Evolutionary conservation across 352 stramenopile species (phyloP), one percentile per base, ranked within the genome.

Genomic region (Globisporangium middletonii): DNA sequence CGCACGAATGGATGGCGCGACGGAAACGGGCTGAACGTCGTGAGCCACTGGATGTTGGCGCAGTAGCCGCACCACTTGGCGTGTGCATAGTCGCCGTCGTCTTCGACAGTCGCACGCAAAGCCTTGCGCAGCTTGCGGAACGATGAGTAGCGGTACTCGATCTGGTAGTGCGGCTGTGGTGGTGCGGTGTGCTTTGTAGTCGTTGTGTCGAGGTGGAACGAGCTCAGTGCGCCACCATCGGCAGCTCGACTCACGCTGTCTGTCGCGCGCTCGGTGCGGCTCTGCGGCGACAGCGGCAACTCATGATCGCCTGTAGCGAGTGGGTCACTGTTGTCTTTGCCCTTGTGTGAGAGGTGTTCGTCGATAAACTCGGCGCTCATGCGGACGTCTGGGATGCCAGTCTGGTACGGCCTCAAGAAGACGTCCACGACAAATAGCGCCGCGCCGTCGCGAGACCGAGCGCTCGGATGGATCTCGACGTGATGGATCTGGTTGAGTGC

Each of bases 11-110:
- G 69, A 12, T 58, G 74, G 0, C 75, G 75, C 44, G 71, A 72
- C 44, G 80, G 71, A 42, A 90, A 90, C 45, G 67, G 18, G 2
- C 57, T 63, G 4, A 68, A 75, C 13, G 59, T 54, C 1, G 71
- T 59, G 6, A 88, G 27, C 56, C 71, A 79, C 41, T 75, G 50
- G 33, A 88, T 65, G 6, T 62, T 68, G 16, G 58, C 60, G 60
- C 77, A 90, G 55, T 83, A 88, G 11, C 55, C 51, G 63, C 80
- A 90, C 73, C 75, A 88, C 45, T 80, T 75, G 15, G 52, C 33
- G 55, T 88, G 78, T 59, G 23, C 33, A 27, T 74, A 57, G 41
- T 60, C 48, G 38, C 82, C 62, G 19, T 38, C 55, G 5, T 57
- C 55, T 16, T 57, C 41, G 13, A 79, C 63, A 2, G 59, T 59